Evolutionary conservation across 805 yeast genomes (phyloP), one percentile per base, ranked within the genome.

Genomic region (Myxozyma nipponensis): DNA sequence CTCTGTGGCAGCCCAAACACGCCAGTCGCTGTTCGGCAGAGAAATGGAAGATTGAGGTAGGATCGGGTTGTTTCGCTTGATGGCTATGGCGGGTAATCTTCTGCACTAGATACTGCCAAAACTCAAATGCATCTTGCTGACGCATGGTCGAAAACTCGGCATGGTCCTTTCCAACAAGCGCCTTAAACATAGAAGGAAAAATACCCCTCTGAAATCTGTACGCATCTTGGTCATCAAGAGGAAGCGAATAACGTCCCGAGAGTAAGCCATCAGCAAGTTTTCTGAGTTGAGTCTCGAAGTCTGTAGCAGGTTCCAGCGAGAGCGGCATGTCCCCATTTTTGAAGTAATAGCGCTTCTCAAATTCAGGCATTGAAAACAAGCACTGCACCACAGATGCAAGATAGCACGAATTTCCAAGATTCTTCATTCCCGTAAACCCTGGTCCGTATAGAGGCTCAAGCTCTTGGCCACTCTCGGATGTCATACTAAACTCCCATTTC

Each of bases 91-190:
- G 58, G 28, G 53, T 49, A 24, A 89, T 66, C 55, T 78, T 76
- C 49, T 83, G 84, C 25, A 82, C 62, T 6, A 91, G 66, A 63
- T 81, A 84, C 3, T 79, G 68, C 68, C 89, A 77, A 63, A 89
- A 93, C 66, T 93, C 98, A 72, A 82, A 85, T 0, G 98, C 93
- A 71, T 93, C 99, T 66, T 93, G 98, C 65, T 93, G 99, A 59
- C 82, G 79, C 75, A 83, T 86, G 0, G 95, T 82, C 40, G 82
- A 74, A 61, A 93, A 93, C 62, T 93, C 98, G 17, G 74, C 73
- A 66, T 93, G 95, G 34, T 79, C 79, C 44, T 77, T 76, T 2
- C 96, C 96, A 46, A 93, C 73, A 23, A 88, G 70, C 6, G 78
- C 71, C 65, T 91, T 91, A 68, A 93, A 82, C 42, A 84, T 75